These are phyloP conservation scores for Ceratocystis papillata DNA, from an alignment of 2,329 filamentous ascomycete genomes.

Conservation along the genomic window DNA sequence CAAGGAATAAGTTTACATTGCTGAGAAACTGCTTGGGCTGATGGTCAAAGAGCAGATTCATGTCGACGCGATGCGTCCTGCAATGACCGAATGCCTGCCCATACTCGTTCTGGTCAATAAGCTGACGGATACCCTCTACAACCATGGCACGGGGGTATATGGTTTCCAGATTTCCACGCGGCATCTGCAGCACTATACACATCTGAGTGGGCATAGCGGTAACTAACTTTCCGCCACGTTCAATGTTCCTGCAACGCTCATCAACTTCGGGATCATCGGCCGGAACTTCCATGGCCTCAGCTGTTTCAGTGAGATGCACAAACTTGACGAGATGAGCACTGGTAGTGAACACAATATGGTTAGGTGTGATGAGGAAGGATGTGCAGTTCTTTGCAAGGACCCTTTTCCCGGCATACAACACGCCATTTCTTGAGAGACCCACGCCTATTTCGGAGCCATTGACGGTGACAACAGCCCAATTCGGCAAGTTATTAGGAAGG, in stretches of 20 bases:
- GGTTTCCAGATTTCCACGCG: conserved; percentile 87
- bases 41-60: conserved; percentile 95
- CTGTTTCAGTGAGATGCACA: conserved; percentile 60
- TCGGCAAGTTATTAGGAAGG: conserved; percentile 32
- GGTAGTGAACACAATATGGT: conserved; percentile 84
- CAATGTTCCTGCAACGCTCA: conserved; percentile 82
- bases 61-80: conserved; percentile 85
- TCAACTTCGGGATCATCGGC: conserved; percentile 82
- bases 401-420: conserved; percentile 65
- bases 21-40: conserved; percentile 74
- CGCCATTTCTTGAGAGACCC: conserved; percentile 64
- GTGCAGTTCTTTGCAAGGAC: conserved; percentile 78
- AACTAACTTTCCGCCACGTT: conserved; percentile 76
- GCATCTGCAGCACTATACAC: conserved; percentile 84
- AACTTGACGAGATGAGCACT: conserved; percentile 90
- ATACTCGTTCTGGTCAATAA: conserved; percentile 73
- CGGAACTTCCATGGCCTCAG: conserved; percentile 65
- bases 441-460: conserved; percentile 38
- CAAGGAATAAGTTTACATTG: conserved; percentile 64
- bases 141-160: conserved; percentile 90
- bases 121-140: conserved; percentile 71
- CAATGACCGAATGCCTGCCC: conserved; percentile 75
- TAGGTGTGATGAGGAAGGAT: conserved; percentile 70
- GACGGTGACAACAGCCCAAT: conserved; percentile 39
- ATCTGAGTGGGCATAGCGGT: conserved; percentile 83